Conservation (phyloP, 768 basidiomycete species). For the Phlebiopsis gigantea region DNA sequence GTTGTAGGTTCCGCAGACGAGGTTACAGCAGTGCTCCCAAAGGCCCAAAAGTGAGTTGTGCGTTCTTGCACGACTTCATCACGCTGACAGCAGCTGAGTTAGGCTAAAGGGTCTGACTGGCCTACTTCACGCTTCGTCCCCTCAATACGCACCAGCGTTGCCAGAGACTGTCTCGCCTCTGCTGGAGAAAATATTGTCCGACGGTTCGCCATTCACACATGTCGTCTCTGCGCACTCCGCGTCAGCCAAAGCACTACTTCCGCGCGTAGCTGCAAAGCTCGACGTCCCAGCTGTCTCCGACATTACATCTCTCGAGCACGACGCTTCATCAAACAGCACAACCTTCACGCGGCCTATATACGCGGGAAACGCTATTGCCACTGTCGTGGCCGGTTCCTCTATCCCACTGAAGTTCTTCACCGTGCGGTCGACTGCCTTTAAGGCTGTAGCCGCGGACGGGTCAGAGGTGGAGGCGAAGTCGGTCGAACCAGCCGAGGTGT, state of each 20-base stretch:
- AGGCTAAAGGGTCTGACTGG: slow-evolving; percentile 67
- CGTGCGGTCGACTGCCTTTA: slow-evolving; percentile 87
- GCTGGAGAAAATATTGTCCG: slow-evolving; percentile 66
- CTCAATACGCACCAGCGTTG: slow-evolving; percentile 61
- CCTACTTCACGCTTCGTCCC: slow-evolving; percentile 65
- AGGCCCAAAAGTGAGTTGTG: slow-evolving; percentile 66
- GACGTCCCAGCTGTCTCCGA: slow-evolving; percentile 90
- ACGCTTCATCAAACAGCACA: slow-evolving; percentile 62
- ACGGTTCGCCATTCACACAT: slow-evolving; percentile 72
- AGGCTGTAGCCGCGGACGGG: slow-evolving; percentile 50
- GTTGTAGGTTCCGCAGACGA: slow-evolving; percentile 67
- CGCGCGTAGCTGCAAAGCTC: slow-evolving; percentile 86
- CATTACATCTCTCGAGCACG: slow-evolving; percentile 77
- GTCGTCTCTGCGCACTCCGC: slow-evolving; percentile 91
- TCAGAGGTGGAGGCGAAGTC: slow-evolving; percentile 54
- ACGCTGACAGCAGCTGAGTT: background rate
- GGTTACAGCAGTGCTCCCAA: slow-evolving; percentile 59
- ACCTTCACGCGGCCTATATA: slow-evolving; percentile 94
- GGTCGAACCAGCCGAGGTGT: slow-evolving; percentile 58
- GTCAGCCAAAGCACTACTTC: slow-evolving; percentile 86
- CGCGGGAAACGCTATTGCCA: slow-evolving; percentile 95
- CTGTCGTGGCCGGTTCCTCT: slow-evolving; percentile 73
- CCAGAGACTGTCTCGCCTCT: slow-evolving; percentile 83
- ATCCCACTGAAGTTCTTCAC: slow-evolving; percentile 92
- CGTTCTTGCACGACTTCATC: slow-evolving; percentile 13